Evolutionary conservation across 2,329 filamentous ascomycete species (phyloP).

Genomic region (Colletotrichum agaves): DNA sequence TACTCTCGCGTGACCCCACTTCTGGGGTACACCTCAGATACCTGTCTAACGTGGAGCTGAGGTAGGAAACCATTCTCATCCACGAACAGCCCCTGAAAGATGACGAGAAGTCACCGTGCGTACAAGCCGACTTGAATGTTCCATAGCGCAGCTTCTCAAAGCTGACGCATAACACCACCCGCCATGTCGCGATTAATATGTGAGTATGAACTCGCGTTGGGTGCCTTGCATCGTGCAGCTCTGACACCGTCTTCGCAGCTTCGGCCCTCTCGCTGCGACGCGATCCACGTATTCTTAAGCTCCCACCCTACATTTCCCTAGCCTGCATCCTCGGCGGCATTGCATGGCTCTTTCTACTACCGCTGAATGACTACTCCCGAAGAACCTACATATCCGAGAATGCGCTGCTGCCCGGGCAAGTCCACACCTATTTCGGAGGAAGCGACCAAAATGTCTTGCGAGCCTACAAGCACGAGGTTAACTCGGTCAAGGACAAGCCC

Average conservation of each 20-base stretch:
- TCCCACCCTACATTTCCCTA: slow-evolving; percentile 88
- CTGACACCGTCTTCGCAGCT: slow-evolving; percentile 51
- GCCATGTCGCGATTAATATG: slow-evolving; percentile 66
- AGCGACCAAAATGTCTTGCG: slow-evolving; percentile 96
- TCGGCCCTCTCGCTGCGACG: slow-evolving; percentile 77
- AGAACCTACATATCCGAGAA: slow-evolving; percentile 98
- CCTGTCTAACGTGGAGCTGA: background rate
- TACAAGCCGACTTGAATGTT: slow-evolving; percentile 25
- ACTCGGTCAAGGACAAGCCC: slow-evolving; percentile 64
- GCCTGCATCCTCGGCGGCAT: slow-evolving; percentile 87
- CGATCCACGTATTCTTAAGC: slow-evolving; percentile 82
- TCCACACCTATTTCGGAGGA: slow-evolving; percentile 96
- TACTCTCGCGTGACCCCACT: too few species aligned
- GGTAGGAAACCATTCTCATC: background rate
- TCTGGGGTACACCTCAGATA: background rate
- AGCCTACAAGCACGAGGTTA: slow-evolving; percentile 87
- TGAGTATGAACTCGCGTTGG: slow-evolving; percentile 46
- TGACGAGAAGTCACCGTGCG: slow-evolving; percentile 18
- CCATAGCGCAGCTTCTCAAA: slow-evolving; percentile 14
- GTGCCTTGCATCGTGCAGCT: slow-evolving; percentile 9
- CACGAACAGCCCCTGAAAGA: slow-evolving; percentile 17
- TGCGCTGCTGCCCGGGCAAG: slow-evolving; percentile 92
- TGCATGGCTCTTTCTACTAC: slow-evolving; percentile 89
- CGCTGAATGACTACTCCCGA: slow-evolving; percentile 89
- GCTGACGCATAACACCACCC: slow-evolving; percentile 23